A percentile compares a stretch with the other conserved stretches of the same genome.
These are phyloP conservation scores for Cyclotella cryptica DNA, from an alignment of 108 stramenopile genomes.

Conservation along the genomic window DNA sequence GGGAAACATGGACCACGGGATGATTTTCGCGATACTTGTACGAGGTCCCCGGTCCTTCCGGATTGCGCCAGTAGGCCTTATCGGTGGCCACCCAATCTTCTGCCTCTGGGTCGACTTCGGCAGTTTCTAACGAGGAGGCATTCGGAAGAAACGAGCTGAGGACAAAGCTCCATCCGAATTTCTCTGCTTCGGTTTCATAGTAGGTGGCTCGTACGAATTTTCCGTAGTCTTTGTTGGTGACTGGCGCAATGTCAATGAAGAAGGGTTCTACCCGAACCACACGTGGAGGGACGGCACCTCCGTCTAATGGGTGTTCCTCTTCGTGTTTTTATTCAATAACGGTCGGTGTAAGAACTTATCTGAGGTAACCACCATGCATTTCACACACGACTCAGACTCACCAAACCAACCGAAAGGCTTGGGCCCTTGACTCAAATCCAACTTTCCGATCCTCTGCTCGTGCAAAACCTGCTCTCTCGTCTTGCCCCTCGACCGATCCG, in stretches of 20 bases:
- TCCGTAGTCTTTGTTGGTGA: constrained; percentile 91
- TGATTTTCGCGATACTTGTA: constrained; percentile 88
- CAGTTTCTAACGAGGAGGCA: constrained; percentile 50
- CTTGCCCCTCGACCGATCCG: constrained; percentile 53
- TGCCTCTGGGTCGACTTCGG: constrained; percentile 83
- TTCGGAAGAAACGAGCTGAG: constrained; percentile 78
- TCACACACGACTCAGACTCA: constrained; percentile 7
- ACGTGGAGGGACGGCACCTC: constrained; percentile 78
- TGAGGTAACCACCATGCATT: background rate
- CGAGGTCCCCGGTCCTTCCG: constrained; percentile 86
- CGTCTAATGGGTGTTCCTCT: constrained; percentile 83
- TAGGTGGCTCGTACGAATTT: constrained; percentile 91
- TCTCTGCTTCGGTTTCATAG: constrained; percentile 95
- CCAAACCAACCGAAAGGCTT: constrained; percentile 77
- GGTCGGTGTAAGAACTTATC: constrained; percentile 27
- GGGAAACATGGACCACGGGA: constrained; percentile 93
- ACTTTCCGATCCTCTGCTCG: constrained; percentile 64
- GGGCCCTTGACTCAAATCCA: constrained; percentile 58
- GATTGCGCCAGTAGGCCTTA: constrained; percentile 92
- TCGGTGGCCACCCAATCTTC: constrained; percentile 91
- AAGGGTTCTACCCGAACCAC: constrained; percentile 86
- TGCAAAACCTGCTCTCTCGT: constrained; percentile 67
- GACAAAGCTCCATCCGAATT: constrained; percentile 95
- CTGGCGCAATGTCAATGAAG: constrained; percentile 79
- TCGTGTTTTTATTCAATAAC: background rate